phyloP scores from a whole-genome alignment of 345 rosid genomes.

The Pistacia vera region DNA sequence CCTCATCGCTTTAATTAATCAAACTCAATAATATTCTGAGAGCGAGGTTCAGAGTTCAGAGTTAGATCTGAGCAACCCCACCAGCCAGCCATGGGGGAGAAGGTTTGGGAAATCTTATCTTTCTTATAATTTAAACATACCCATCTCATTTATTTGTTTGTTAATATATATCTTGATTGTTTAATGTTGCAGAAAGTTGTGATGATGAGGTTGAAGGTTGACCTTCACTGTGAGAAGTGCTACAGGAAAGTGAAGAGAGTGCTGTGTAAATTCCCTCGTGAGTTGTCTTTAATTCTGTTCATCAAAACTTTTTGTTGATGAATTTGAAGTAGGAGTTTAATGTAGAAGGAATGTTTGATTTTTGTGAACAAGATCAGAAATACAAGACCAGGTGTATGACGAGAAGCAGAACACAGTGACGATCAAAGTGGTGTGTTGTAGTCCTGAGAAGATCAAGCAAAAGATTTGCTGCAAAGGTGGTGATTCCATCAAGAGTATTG shows the following conservation, averaged over 20 bases:
- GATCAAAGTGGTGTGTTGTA: slow-evolving; percentile 77
- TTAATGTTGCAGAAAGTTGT: slow-evolving; percentile 22
- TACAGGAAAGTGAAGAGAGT: slow-evolving; percentile 70
- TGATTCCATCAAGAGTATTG: slow-evolving; percentile 56
- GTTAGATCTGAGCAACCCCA: neutral
- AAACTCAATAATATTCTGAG: neutral
- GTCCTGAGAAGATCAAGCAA: slow-evolving; percentile 67
- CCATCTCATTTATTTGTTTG: too few relatives aligned
- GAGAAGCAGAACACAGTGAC: slow-evolving; percentile 66
- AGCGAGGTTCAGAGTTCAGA: too few relatives aligned
- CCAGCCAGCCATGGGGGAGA: slow-evolving; percentile 34
- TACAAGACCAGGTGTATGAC: slow-evolving; percentile 62
- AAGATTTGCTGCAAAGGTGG: slow-evolving; percentile 61
- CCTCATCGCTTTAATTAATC: too few relatives aligned
- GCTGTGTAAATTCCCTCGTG: slow-evolving; percentile 70
- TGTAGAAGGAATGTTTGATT: neutral
- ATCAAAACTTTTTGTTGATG: neutral
- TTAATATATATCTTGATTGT: too few relatives aligned
- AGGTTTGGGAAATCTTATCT: slow-evolving; percentile 10
- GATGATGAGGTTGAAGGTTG: slow-evolving; percentile 69
- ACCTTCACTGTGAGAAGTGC: slow-evolving; percentile 66
- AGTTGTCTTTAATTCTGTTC: slow-evolving; percentile 3
- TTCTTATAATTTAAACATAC: neutral
- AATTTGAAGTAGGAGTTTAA: too few relatives aligned
- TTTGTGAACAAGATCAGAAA: slow-evolving; percentile 62